Evolutionary conservation across 1,284 basidiomycete species (phyloP), one percentile per base, ranked within the genome.

Genomic region (Rugosomyces carneus): DNA sequence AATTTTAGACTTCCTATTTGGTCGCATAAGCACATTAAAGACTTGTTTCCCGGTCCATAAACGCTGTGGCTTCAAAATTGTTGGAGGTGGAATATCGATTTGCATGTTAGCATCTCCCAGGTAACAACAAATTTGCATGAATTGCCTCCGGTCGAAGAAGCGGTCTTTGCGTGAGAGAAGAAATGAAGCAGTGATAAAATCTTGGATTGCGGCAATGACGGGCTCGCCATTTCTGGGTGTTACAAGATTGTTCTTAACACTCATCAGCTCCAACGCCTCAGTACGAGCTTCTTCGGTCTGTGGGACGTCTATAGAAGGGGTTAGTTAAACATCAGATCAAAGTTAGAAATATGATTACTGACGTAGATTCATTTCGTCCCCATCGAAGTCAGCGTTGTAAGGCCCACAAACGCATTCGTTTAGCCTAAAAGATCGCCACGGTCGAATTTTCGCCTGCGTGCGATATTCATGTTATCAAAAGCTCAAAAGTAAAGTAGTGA

Each of bases 361-460:
- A 93, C 92, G 94, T 59, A 99, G 75, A 67, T 99, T 99, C 96
- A 99, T 99, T 68, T 99, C 96, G 64, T 99, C 96, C 53, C 96
- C 96, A 63, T 99, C 96, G 60, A 99, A 99, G 71, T 99, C 96
- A 45, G 96, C 96, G 62, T 98, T 98, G 71, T 99, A 99, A 1
- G 96, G 96, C 43, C 93, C 95, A 68, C 96, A 99, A 7, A 96
- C 96, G 80, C 96, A 99, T 65, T 99, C 96, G 63, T 99, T 99
- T 48, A 99, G 72, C 40, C 96, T 81, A 72, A 99, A 97, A 1
- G 96, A 93, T 55, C 95, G 74, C 96, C 96, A 99, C 29, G 96
- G 96, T 24, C 96, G 77, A 47, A 99, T 81, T 76, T 95, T 95
- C 48, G 82, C 81, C 81, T 84, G 36, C 1, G 48, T 19, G 44